phyloP scores from a whole-genome alignment of 2,329 filamentous ascomycete species.

The Penicillium sp. region DNA sequence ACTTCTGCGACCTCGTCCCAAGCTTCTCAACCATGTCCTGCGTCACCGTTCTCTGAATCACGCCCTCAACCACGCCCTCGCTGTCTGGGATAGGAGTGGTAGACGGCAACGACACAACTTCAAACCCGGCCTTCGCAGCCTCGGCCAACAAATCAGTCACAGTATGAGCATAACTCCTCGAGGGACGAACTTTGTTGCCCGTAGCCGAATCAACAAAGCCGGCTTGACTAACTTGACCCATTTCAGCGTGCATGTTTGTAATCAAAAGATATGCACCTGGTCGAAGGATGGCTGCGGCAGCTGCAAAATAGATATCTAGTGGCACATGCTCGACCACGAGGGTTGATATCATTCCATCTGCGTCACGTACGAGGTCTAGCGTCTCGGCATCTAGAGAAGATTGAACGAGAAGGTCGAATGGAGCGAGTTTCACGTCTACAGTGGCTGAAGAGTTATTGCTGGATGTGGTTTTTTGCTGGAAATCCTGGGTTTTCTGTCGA shows the following conservation, averaged over 20 bases:
- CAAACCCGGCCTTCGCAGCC: slow-evolving; percentile 46
- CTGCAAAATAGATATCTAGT: slow-evolving; percentile 54
- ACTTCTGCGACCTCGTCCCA: slow-evolving; percentile 60
- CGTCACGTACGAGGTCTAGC: slow-evolving; percentile 19
- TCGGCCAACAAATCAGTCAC: slow-evolving; percentile 50
- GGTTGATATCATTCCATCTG: slow-evolving; percentile 54
- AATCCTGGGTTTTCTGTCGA: slow-evolving; percentile 28
- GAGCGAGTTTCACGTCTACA: slow-evolving; percentile 24
- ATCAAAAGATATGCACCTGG: slow-evolving; percentile 52
- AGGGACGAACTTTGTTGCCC: slow-evolving; percentile 56
- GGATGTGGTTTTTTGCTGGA: slow-evolving; percentile 1
- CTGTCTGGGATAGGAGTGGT: not conserved
- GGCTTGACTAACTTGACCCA: slow-evolving; percentile 58
- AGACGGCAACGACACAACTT: slow-evolving; percentile 32
- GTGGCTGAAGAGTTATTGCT: too few species aligned
- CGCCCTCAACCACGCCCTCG: slow-evolving; percentile 17
- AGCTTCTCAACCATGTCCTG: slow-evolving; percentile 55
- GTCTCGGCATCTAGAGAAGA: slow-evolving; percentile 16
- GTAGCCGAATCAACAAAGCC: slow-evolving; percentile 56
- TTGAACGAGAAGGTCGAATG: slow-evolving; percentile 38
- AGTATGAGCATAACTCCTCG: slow-evolving; percentile 58
- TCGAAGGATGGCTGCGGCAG: slow-evolving; percentile 41
- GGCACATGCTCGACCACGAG: slow-evolving; percentile 64
- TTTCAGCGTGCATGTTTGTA: slow-evolving; percentile 67
- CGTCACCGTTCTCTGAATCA: slow-evolving; percentile 45